Evolutionary conservation across 1,284 basidiomycete genomes (phyloP).

Genomic region (Microbotryum intermedium): DNA sequence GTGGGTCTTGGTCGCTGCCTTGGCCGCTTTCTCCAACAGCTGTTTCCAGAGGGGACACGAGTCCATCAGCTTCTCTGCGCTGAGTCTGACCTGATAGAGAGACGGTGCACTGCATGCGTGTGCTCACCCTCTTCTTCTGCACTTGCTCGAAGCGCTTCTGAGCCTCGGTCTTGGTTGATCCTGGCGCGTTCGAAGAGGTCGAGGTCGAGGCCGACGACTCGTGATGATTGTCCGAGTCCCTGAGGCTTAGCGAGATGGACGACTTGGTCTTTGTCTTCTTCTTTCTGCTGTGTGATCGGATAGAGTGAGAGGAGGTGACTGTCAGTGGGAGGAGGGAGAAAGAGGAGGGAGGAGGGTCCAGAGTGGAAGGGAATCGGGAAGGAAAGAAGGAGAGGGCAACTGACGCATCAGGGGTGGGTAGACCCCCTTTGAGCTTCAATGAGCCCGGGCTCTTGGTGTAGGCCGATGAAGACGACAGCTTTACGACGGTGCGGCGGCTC

Average conservation of each 20-base stretch:
- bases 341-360: not conserved
- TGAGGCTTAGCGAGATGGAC: conserved; percentile 47
- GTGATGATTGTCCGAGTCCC: conserved; percentile 38
- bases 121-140: conserved; percentile 69
- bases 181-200: conserved; percentile 43
- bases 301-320: not conserved
- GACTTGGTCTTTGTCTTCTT: conserved; percentile 74
- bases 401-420: conserved; percentile 59
- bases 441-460: conserved; percentile 77
- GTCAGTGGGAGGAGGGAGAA: not conserved
- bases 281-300: conserved; percentile 50
- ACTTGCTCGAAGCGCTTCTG: conserved; percentile 81
- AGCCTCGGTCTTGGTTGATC: conserved; percentile 63
- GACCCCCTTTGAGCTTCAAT: conserved; percentile 76
- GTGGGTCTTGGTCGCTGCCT: conserved; percentile 76
- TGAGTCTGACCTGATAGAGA: conserved; percentile 15
- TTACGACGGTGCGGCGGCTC: too few relatives aligned
- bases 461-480: conserved; percentile 53
- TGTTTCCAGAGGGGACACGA: conserved; percentile 1
- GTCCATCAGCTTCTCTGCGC: not conserved
- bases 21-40: conserved; percentile 68
- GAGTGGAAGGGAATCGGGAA: conserved; percentile 20
- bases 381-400: conserved; percentile 4
- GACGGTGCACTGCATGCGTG: not conserved
- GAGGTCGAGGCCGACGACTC: conserved; percentile 50